Conservation (phyloP, 306 rosid genomes). For the Arachis hypogaea region DNA sequence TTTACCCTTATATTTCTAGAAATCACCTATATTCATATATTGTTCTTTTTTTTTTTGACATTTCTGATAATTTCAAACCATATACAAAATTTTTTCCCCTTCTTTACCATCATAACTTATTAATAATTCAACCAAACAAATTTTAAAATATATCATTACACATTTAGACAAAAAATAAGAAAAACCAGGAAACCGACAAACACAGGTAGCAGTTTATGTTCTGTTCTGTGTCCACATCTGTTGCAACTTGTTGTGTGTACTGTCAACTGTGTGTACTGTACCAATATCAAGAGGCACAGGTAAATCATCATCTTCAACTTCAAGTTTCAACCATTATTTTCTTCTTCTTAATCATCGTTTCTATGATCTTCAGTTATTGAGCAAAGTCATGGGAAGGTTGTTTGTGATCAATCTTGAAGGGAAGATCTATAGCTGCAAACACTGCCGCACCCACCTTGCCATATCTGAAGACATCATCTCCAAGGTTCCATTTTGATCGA, state of each 20-base stretch:
- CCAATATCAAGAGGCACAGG: constrained; percentile 36
- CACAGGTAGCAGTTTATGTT: neutral
- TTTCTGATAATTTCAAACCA: too few relatives aligned
- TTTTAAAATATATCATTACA: too few relatives aligned
- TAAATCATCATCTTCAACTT: constrained; percentile 40
- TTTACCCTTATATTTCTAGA: too few relatives aligned
- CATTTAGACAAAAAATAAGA: too few relatives aligned
- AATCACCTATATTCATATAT: too few relatives aligned
- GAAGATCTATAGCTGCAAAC: constrained; percentile 79
- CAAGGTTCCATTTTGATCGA: constrained; percentile 53
- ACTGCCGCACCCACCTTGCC: constrained; percentile 82
- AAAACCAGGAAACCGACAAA: too few relatives aligned
- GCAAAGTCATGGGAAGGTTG: constrained; percentile 71
- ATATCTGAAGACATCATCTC: constrained; percentile 67
- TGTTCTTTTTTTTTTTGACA: too few relatives aligned
- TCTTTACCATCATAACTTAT: too few relatives aligned
- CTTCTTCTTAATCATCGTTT: constrained; percentile 6
- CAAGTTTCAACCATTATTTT: neutral
- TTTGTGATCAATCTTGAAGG: constrained; percentile 78
- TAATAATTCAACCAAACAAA: too few relatives aligned
- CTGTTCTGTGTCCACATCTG: constrained; percentile 47
- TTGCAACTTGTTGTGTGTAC: constrained; percentile 27
- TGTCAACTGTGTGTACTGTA: neutral
- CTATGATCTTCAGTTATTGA: neutral
- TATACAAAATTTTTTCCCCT: too few relatives aligned